Percentiles rank a stretch among this genome's conserved stretches.
phyloP scores from a whole-genome alignment of 106 monocot species.

The Apostasia ramifera region DNA sequence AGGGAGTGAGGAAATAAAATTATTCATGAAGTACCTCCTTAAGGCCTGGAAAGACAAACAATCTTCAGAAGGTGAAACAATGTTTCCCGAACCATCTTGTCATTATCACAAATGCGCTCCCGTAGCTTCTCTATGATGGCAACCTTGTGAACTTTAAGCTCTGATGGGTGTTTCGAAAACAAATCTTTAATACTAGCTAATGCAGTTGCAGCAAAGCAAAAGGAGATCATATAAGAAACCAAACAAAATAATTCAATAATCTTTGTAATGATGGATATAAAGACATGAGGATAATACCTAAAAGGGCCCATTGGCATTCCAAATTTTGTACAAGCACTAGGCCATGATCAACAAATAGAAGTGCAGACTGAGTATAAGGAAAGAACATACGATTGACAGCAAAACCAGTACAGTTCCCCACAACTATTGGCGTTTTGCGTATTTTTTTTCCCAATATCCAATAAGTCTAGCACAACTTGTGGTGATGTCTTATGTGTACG shows the following conservation, averaged over 20 bases:
- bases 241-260: no score
- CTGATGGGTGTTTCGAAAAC: conserved; percentile 58
- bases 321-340: conserved; percentile 77
- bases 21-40: conserved; percentile 50
- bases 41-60: conserved; percentile 44
- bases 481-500: conserved; percentile 83
- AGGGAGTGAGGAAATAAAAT: not conserved
- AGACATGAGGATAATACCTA: conserved; percentile 45
- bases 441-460: conserved; percentile 92
- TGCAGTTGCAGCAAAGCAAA: conserved; percentile 52
- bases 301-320: conserved; percentile 99
- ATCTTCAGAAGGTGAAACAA: conserved; percentile 62
- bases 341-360: conserved; percentile 75
- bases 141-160: conserved; percentile 73
- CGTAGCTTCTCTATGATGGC: conserved; percentile 73
- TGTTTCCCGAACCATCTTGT: conserved; percentile 64
- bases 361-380: conserved; percentile 88
- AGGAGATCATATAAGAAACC: not conserved
- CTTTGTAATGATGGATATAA: no score
- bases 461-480: conserved; percentile 80
- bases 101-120: conserved; percentile 75
- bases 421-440: conserved; percentile 89
- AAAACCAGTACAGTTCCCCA: conserved; percentile 96
- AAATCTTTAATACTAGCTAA: conserved; percentile 76
- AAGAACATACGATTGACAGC: conserved; percentile 99